Evolutionary conservation across 345 rosid genomes (phyloP), one percentile per base, ranked within the genome.

Genomic region (Salix purpurea): DNA sequence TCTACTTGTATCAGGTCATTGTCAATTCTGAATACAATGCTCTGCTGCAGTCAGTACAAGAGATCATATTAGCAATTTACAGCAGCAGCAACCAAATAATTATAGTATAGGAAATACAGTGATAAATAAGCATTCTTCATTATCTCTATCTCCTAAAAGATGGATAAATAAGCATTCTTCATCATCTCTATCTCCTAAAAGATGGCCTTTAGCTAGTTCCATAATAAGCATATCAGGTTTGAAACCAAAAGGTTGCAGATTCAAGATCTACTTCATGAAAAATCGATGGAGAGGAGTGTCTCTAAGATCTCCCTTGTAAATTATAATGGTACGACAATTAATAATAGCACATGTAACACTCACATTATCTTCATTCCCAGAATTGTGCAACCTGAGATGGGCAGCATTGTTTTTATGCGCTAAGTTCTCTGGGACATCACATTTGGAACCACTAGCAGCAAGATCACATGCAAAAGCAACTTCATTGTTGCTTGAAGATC

Each of bases 11-110:
- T 75, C 80, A 77, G 67, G 77, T 62, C 84, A 84, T 87, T 75
- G 56, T 85, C 91, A 84, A 96, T 80, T 78, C 83, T 88, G 84
- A 93, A 89, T 77, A 78, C 79, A 40, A 90, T 79, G 46, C 71
- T 77, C 64, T 78, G 78, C 98, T 93, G 94, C 93, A 84, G 70
- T 56, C 24, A 72, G 66, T 36, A 80, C 44, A 76, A 77, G 48
- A 81, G 70, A 71, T 36, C 65, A 65, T 16, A 48, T 83, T 67
- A 81, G 40, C 28, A 54, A 42, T 65, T 72, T 24, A 37, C 50
- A 64, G 70, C 14, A 32, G 21, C 11, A 69, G 65, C 6, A 24
- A 50, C n/a, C 26, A 37, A 48, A 42, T 69, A 44, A 74, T 15
- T 13, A 36, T 44, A 69, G 46, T 40, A 42, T 13, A 36, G 9